These are phyloP conservation scores for Sphaerulina populicola DNA, from an alignment of 2,329 filamentous ascomycete genomes.

Conservation along the genomic window DNA sequence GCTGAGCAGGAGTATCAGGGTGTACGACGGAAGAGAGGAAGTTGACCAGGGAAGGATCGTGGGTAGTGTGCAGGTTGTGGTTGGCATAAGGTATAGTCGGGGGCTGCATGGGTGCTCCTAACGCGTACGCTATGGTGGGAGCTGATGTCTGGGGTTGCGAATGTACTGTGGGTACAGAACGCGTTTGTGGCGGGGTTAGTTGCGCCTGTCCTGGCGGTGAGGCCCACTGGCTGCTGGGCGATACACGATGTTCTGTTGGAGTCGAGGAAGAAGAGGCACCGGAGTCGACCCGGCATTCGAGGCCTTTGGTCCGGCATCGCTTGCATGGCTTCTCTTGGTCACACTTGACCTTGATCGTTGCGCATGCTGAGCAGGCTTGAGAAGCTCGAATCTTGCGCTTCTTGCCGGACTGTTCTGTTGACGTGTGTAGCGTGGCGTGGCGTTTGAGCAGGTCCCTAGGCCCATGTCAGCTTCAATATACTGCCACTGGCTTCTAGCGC, in stretches of 20 bases:
- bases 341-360: conserved; percentile 20
- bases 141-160: neutral
- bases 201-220: conserved; percentile 3
- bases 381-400: conserved; percentile 21
- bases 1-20: conserved; percentile 1
- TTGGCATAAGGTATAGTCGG: neutral
- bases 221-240: conserved; percentile 8
- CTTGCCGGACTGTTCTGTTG: conserved; percentile 17
- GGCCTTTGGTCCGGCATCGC: conserved; percentile 16
- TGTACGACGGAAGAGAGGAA: conserved; percentile 17
- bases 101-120: neutral
- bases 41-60: conserved; percentile 16
- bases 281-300: conserved; percentile 18
- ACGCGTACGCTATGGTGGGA: neutral
- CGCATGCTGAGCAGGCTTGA: conserved; percentile 19
- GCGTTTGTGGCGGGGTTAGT: neutral
- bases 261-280: neutral
- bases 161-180: neutral
- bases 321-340: conserved; percentile 22
- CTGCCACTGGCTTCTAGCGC: neutral
- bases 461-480: neutral
- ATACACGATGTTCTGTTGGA: conserved; percentile 1
- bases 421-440: conserved; percentile 17
- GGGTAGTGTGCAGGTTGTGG: neutral
- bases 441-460: conserved; percentile 18